Percentiles rank a stretch among this genome's conserved stretches.
phyloP scores from a whole-genome alignment of 768 basidiomycete genomes.

The Pholiota molesta region DNA sequence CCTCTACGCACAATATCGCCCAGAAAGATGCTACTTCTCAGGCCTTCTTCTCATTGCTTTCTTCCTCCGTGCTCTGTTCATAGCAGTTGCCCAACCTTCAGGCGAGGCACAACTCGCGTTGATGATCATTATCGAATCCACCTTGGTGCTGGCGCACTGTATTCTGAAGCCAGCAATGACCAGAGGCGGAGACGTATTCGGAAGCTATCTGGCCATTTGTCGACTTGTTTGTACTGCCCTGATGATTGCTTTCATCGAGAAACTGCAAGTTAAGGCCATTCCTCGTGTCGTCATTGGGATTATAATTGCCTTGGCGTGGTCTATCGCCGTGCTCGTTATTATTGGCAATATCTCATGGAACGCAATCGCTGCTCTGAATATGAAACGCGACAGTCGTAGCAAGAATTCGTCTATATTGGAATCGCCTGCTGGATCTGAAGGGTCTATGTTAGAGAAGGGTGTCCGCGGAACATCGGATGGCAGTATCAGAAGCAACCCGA shows the following conservation, averaged over 20 bases:
- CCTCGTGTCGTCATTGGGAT: constrained; percentile 82
- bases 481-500: constrained; percentile 14
- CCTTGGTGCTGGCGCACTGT: constrained; percentile 55
- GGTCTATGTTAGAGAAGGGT: constrained; percentile 46
- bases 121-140: constrained; percentile 66
- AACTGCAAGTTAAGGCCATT: constrained; percentile 67
- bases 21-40: constrained; percentile 70
- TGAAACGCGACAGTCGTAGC: constrained; percentile 21
- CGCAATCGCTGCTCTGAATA: constrained; percentile 36
- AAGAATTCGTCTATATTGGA: constrained; percentile 10
- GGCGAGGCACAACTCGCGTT: constrained; percentile 73
- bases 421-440: constrained; percentile 27
- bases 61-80: constrained; percentile 72
- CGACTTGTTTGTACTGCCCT: constrained; percentile 72
- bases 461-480: constrained; percentile 10
- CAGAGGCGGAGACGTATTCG: constrained; percentile 71
- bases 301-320: constrained; percentile 71
- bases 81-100: constrained; percentile 61
- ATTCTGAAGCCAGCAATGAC: constrained; percentile 66
- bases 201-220: constrained; percentile 64
- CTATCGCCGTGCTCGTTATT: constrained; percentile 69
- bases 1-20: constrained; percentile 68
- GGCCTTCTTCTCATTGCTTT: constrained; percentile 55
- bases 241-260: constrained; percentile 77
- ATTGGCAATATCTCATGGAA: constrained; percentile 68